Conservation (phyloP, 2,329 filamentous ascomycete species). For the Trichoderma sp. region DNA sequence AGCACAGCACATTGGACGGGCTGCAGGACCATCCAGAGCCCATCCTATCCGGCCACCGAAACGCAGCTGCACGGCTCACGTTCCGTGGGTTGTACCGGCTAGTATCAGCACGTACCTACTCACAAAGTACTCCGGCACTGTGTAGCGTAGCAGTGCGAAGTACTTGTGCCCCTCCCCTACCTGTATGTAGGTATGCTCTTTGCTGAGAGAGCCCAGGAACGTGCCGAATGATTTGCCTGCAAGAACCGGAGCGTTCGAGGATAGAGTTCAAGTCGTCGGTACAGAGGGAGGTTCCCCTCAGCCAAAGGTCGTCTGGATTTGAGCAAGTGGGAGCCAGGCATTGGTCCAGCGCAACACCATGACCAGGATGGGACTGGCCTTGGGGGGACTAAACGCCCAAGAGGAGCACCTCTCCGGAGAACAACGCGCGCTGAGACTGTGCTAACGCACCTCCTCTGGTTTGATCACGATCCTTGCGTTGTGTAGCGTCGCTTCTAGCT, state of each 20-base stretch:
- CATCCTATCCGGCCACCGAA: conserved; percentile 13
- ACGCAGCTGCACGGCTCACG: conserved; percentile 11
- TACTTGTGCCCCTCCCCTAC: not conserved
- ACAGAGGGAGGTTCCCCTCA: conserved; percentile 22
- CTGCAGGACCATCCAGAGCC: not conserved
- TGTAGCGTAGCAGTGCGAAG: not conserved
- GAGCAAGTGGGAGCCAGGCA: conserved; percentile 12
- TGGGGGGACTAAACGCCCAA: conserved; percentile 15
- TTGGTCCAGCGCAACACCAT: conserved; percentile 23
- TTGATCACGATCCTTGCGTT: conserved; percentile 25
- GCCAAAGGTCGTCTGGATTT: not conserved
- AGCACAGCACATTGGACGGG: conserved; percentile 2
- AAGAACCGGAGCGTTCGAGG: not conserved
- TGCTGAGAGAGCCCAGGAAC: not conserved
- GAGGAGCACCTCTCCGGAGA: conserved; percentile 10
- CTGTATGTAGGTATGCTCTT: no score
- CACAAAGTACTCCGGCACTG: not conserved
- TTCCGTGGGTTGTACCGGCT: not conserved
- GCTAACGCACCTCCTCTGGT: conserved; percentile 24
- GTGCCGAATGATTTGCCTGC: conserved; percentile 4
- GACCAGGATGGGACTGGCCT: conserved; percentile 14
- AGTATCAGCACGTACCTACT: not conserved
- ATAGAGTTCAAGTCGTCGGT: conserved; percentile 22
- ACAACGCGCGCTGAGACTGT: conserved; percentile 20
- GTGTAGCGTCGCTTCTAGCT: conserved; percentile 19